Conservation (phyloP, 805 yeast genomes). For the Candida ipomoeae region DNA sequence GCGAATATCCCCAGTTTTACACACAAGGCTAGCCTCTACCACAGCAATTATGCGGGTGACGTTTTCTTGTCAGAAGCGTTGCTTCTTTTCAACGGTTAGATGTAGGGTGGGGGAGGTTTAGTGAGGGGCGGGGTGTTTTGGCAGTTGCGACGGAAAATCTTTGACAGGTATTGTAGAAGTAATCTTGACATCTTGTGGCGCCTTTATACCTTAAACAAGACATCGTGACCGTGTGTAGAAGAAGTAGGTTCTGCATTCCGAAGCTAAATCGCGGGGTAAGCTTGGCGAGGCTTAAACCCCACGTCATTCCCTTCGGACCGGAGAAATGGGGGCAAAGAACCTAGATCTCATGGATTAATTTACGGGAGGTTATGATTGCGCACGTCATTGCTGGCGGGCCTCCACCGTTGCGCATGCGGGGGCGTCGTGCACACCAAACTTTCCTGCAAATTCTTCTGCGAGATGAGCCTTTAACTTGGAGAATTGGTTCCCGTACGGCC, state of each 20-base stretch:
- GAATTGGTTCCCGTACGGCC: slow-evolving; percentile 23
- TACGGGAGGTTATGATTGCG: slow-evolving; percentile 1
- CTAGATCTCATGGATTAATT: neutral
- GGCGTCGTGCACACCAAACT: slow-evolving; percentile 6
- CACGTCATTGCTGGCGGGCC: neutral
- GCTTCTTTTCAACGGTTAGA: neutral
- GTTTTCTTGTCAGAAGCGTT: neutral
- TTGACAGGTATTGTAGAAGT: neutral
- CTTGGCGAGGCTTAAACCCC: neutral
- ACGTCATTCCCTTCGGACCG: neutral
- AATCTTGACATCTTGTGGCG: neutral
- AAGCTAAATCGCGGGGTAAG: neutral
- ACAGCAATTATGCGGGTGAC: neutral
- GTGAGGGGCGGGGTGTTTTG: neutral
- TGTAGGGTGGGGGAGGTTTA: neutral
- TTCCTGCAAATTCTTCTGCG: slow-evolving; percentile 20
- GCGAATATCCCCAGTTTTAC: neutral
- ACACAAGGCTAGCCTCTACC: neutral
- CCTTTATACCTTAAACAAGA: neutral
- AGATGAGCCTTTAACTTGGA: slow-evolving; percentile 28
- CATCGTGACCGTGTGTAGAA: neutral
- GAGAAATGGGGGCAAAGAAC: neutral
- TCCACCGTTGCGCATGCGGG: neutral
- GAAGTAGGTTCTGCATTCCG: neutral
- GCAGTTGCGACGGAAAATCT: neutral